Evolutionary conservation across 2,329 filamentous ascomycete genomes (phyloP), one percentile per base, ranked within the genome.

Genomic region (Ceratocystiopsis sp.): DNA sequence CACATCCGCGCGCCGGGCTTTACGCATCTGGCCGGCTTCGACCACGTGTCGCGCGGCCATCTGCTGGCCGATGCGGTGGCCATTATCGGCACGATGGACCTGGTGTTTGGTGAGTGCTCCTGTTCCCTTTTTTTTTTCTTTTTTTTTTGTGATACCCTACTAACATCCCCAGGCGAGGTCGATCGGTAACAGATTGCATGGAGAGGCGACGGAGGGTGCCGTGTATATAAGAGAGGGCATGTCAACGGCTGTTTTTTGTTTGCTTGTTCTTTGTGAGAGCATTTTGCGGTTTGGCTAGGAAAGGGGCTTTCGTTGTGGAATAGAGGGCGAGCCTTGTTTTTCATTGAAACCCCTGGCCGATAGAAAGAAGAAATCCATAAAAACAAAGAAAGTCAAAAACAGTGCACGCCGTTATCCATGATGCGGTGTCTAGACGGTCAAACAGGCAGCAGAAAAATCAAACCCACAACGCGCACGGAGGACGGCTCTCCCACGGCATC

Each of bases 1-100:
- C 93, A 95, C 69, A 95, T 98, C 55, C 79, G 91, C 55, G 89
- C 93, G 35, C 91, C 91, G 46, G 91, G 91, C 49, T 98, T 98
- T 57, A 91, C 91, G 50, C 93, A 98, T 66, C 66, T 98, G 62
- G 76, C 75, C 56, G 89, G 85, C 52, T 95, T 98, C 61, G 91
- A 98, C 61, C 89, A 96, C 58, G 73, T 98, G 44, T 79, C 79
- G 50, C 81, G 84, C 65, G 91, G 91, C 32, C 93, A 98, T 66
- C 65, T 98, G 63, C 67, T 98, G 54, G 91, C 93, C 48, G 91
- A 98, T 63, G 91, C 89, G 21, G 91, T 98, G 41, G 93, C 91
- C 40, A 87, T 96, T 46, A 96, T 96, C 54, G 82, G 78, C 59
- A 82, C 82, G 42, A 86, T 87, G 81, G 82, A 86, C 74, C 64